A percentile compares a stretch with the other conserved stretches of the same genome.
phyloP scores from a whole-genome alignment of 2,329 filamentous ascomycete species.

The Cryphonectria naterciae region DNA sequence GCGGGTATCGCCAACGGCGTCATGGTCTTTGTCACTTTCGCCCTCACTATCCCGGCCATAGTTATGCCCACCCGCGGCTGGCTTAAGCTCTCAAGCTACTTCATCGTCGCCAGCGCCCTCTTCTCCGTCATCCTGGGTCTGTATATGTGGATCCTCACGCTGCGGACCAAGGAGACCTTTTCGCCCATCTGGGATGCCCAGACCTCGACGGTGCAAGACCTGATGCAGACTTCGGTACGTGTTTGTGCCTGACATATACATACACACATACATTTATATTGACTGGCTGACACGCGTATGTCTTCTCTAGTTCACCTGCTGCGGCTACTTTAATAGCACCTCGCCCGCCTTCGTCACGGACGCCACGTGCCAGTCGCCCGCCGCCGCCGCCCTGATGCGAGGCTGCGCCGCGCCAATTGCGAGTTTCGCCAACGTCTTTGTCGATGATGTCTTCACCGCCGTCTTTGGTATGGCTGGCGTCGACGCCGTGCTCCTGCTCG shows the following conservation, averaged over 20 bases:
- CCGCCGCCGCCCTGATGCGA: constrained; percentile 69
- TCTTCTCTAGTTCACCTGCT: constrained; percentile 71
- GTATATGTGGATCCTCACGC: constrained; percentile 73
- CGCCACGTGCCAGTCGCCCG: constrained; percentile 67
- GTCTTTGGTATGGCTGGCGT: constrained; percentile 79
- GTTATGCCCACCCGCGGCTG: constrained; percentile 68
- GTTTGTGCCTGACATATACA: too few relatives aligned
- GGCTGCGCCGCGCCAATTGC: constrained; percentile 73
- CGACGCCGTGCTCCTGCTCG: constrained; percentile 70
- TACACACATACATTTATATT: not conserved
- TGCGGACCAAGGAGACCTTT: constrained; percentile 68
- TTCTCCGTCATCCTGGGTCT: constrained; percentile 70
- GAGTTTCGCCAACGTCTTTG: constrained; percentile 69
- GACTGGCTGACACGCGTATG: constrained; percentile 31
- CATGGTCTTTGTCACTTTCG: constrained; percentile 72
- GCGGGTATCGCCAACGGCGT: constrained; percentile 74
- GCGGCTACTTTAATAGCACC: constrained; percentile 76
- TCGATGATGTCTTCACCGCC: constrained; percentile 78
- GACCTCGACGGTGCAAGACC: constrained; percentile 59
- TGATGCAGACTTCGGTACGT: constrained; percentile 72
- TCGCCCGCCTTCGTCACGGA: constrained; percentile 74
- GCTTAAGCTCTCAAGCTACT: constrained; percentile 71
- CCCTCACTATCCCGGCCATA: constrained; percentile 72
- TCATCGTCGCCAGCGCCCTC: constrained; percentile 63
- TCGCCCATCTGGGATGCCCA: constrained; percentile 63